These are phyloP conservation scores for Trametes gibbosa DNA, from an alignment of 768 basidiomycete species.

Conservation along the genomic window DNA sequence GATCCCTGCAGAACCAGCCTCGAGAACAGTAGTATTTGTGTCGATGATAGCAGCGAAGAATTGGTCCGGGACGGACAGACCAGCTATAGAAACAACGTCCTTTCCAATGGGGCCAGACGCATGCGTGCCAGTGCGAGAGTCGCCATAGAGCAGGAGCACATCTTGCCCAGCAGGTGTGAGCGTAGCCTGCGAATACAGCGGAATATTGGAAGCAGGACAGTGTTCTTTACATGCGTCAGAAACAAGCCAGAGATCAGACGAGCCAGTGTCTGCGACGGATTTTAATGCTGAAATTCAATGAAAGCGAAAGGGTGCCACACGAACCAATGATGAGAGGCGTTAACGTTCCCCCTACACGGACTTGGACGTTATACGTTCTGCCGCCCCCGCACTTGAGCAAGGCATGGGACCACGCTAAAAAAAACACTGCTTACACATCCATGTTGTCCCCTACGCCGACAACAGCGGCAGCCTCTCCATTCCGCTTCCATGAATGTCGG, in stretches of 20 bases:
- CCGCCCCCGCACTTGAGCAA: not conserved
- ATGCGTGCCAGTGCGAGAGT: slow-evolving; percentile 67
- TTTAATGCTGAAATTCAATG: not conserved
- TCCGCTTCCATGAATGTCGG: slow-evolving; percentile 2
- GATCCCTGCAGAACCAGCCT: slow-evolving; percentile 61
- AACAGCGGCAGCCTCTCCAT: slow-evolving; percentile 35
- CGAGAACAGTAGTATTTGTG: slow-evolving; percentile 62
- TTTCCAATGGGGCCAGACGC: slow-evolving; percentile 62
- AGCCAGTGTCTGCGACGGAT: slow-evolving; percentile 61
- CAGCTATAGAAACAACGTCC: slow-evolving; percentile 55
- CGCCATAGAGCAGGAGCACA: slow-evolving; percentile 60
- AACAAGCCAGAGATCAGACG: slow-evolving; percentile 74
- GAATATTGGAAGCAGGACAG: slow-evolving; percentile 37
- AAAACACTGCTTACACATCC: slow-evolving; percentile 51
- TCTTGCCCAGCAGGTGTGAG: slow-evolving; percentile 49
- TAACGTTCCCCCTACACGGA: slow-evolving; percentile 51
- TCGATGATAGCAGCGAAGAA: slow-evolving; percentile 64
- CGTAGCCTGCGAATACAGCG: slow-evolving; percentile 48
- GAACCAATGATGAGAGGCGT: slow-evolving; percentile 62
- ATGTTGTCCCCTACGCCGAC: slow-evolving; percentile 55
- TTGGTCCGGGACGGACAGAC: slow-evolving; percentile 47
- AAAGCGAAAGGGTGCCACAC: slow-evolving; percentile 6
- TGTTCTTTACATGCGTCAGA: slow-evolving; percentile 52
- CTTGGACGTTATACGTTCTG: slow-evolving; percentile 63
- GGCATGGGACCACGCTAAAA: not conserved